Conservation (phyloP, 495 filamentous ascomycete genomes). For the Podospora pseudoanserina region DNA sequence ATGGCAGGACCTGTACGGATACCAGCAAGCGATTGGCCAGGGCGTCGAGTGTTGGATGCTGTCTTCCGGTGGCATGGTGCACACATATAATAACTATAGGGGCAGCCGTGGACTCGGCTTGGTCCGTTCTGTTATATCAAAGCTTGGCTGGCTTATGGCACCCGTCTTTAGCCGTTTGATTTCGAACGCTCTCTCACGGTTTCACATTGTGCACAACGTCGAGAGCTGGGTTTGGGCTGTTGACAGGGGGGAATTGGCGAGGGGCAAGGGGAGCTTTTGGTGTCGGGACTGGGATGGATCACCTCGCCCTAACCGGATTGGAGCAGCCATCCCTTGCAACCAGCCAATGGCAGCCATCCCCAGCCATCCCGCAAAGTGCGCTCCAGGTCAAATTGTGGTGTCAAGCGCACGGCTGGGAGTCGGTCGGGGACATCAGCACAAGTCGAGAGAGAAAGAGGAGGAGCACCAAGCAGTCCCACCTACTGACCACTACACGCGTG, state of each 20-base stretch:
- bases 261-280: not conserved
- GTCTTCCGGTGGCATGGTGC: no score
- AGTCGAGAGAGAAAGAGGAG: slow-evolving; percentile 4
- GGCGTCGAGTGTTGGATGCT: no score
- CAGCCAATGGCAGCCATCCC: slow-evolving; percentile 39
- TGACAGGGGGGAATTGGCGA: not conserved
- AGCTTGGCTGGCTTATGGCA: not conserved
- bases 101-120: not conserved
- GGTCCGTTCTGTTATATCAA: no score
- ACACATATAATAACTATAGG: not conserved
- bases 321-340: slow-evolving; percentile 14
- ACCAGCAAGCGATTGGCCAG: no score
- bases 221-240: not conserved
- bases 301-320: slow-evolving; percentile 22
- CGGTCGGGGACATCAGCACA: not conserved
- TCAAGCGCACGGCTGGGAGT: slow-evolving; percentile 6
- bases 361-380: slow-evolving; percentile 43
- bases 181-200: not conserved
- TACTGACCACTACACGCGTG: not conserved
- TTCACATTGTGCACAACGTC: not conserved
- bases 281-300: slow-evolving; percentile 17
- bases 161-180: not conserved
- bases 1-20: no score
- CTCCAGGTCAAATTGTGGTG: slow-evolving; percentile 16
- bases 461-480: not conserved